Conservation (phyloP, 345 rosid species). For the Erucastrum elatum region DNA sequence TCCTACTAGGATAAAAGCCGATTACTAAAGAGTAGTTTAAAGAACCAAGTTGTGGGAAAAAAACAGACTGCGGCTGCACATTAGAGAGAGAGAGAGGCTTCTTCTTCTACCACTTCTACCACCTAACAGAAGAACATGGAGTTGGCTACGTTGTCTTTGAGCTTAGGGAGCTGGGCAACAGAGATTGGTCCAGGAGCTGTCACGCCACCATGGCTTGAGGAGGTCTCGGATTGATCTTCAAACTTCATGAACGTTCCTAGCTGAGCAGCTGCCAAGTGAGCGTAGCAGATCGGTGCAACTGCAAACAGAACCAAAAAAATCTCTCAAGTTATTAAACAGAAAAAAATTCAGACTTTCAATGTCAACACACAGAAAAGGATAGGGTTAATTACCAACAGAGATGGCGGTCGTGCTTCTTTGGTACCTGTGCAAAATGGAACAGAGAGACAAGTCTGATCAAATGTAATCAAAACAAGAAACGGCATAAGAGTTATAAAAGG, state of each 20-base stretch:
- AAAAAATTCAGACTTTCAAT: neutral
- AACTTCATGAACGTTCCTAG: constrained; percentile 41
- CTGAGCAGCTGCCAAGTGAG: constrained; percentile 44
- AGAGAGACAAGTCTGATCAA: neutral
- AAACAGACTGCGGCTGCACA: constrained; percentile 19
- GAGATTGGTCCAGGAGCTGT: constrained; percentile 34
- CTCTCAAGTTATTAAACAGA: neutral
- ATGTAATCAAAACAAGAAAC: neutral
- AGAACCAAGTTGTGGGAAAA: neutral
- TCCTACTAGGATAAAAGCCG: constrained; percentile 23
- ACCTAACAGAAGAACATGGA: constrained; percentile 44
- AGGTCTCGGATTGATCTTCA: constrained; percentile 40
- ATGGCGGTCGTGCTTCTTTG: constrained; percentile 41
- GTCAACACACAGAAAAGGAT: neutral
- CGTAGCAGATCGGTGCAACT: constrained; percentile 44
- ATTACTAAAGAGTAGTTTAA: neutral
- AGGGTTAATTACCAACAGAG: constrained; percentile 35
- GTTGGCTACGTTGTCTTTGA: constrained; percentile 31
- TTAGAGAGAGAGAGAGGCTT: neutral
- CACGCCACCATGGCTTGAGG: constrained; percentile 41
- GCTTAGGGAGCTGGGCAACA: constrained; percentile 32
- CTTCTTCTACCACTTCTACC: neutral
- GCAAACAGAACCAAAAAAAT: neutral
- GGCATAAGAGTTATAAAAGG: neutral
- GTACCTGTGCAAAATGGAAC: constrained; percentile 31